These are phyloP conservation scores for Pestalotiopsis sp. DNA, from an alignment of 2,329 filamentous ascomycete genomes.

Conservation along the genomic window DNA sequence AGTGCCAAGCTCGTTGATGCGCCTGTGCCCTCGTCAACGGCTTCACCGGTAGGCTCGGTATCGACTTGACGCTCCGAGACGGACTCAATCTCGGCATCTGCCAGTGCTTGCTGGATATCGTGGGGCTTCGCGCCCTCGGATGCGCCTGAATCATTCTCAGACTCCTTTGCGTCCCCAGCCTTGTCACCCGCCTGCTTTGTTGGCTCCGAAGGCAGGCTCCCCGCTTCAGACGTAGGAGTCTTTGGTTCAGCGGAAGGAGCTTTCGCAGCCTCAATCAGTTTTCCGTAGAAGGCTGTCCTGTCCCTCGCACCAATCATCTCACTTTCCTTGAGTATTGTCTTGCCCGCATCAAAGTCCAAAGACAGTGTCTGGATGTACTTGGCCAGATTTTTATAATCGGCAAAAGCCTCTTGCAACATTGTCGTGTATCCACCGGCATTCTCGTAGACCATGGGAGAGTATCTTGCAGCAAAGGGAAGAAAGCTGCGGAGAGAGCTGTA, in stretches of 20 bases:
- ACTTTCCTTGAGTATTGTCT: background rate
- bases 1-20: background rate
- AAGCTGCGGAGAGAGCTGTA: background rate
- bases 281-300: background rate
- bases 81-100: no score
- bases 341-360: background rate
- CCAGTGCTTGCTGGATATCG: no score
- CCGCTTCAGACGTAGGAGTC: background rate
- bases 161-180: background rate
- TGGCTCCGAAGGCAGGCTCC: background rate
- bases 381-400: background rate
- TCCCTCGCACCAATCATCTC: background rate
- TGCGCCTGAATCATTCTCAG: background rate
- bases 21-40: background rate
- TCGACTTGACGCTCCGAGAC: no score
- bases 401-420: background rate
- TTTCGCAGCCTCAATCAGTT: background rate
- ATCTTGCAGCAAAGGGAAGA: background rate
- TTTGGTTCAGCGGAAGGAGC: background rate
- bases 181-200: background rate
- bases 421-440: background rate
- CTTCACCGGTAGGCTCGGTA: background rate
- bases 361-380: background rate
- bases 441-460: background rate
- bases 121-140: no score